phyloP scores from a whole-genome alignment of 345 rosid genomes.

The Excoecaria agallocha region DNA sequence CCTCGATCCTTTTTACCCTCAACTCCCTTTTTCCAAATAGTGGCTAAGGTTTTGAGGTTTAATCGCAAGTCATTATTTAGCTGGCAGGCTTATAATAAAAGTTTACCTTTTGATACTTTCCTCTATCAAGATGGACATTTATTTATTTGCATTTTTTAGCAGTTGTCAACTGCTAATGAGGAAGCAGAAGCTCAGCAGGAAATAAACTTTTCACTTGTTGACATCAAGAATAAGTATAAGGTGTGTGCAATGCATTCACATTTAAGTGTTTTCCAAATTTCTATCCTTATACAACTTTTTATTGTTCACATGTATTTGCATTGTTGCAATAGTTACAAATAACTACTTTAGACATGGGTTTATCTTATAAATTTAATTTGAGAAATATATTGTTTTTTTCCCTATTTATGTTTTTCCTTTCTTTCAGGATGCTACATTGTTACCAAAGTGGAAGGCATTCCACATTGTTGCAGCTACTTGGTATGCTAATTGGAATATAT shows the following conservation, averaged over 20 bases:
- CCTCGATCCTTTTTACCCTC: too few relatives aligned
- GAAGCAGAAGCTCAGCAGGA: conserved; percentile 45
- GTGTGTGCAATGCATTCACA: conserved; percentile 32
- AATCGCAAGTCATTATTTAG: not conserved
- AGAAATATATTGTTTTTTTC: not conserved
- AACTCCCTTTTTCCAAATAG: too few relatives aligned
- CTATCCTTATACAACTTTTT: conserved; percentile 2
- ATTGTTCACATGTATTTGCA: conserved; percentile 2
- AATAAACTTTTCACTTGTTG: conserved; percentile 52
- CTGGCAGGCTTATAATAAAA: not conserved
- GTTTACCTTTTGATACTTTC: not conserved
- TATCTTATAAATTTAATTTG: conserved; percentile 8
- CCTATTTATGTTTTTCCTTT: conserved; percentile 4
- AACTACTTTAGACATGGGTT: not conserved
- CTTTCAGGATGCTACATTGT: conserved; percentile 61
- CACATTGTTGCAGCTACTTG: conserved; percentile 12
- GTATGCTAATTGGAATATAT: not conserved
- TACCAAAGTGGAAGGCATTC: conserved; percentile 92
- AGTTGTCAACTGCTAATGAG: conserved; percentile 34
- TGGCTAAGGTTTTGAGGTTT: not conserved
- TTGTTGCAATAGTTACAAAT: not conserved
- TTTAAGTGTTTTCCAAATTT: conserved; percentile 5
- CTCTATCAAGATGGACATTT: conserved; percentile 4
- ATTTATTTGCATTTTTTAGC: conserved; percentile 17
- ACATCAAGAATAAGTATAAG: conserved; percentile 67